Base-by-base conservation (phyloP, 768 basidiomycete species). In the Lepiota subincarnata region DNA sequence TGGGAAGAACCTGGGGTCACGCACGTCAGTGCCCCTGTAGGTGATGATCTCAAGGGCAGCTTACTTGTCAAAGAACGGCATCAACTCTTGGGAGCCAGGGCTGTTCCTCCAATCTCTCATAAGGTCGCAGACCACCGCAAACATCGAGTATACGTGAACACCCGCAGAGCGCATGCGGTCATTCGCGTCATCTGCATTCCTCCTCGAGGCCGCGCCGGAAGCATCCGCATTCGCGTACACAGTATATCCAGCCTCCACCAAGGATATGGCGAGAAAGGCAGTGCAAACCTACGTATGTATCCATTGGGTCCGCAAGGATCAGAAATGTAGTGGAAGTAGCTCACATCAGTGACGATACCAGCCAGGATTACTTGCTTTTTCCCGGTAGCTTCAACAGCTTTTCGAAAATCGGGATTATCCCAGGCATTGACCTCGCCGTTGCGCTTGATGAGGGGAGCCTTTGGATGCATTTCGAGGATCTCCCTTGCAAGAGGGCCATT, bases 41-140 rank as follows among this genome's bases (percentile, higher is more conserved):
- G 24, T 24, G 24, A 24, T 24, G 24, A 24, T 24, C 24, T 24
- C 24, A 16, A 26, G 8, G 35, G 14, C 12, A 20, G 69, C 73
- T 37, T 50, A 78, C 77, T 65, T 68, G 59, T 76, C 75, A 53
- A 72, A 75, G 65, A 63, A 78, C 1, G 77, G 75, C 46, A 77
- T 46, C 60, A 78, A 53, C 59, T 77, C 67, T 14, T 45, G 14
- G 1, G 74, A 58, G 2, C 76, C 77, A n/a, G 78, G 76, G 4
- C 71, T 73, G 57, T 70, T 67, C 50, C 75, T 71, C 78, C 78
- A 80, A 62, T 80, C 77, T 38, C 76, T 64, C 76, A 80, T 77
- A 36, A 78, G 67, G 60, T 80, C 78, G 24, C 63, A 65, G 14
- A 66, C 63, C 39, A 78, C 63, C 6, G 77, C 71, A 57, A 78